Percentiles rank a stretch among this genome's conserved stretches.
Conservation (phyloP, 2,329 filamentous ascomycete genomes). For the Neopestalotiopsis clavispora region DNA sequence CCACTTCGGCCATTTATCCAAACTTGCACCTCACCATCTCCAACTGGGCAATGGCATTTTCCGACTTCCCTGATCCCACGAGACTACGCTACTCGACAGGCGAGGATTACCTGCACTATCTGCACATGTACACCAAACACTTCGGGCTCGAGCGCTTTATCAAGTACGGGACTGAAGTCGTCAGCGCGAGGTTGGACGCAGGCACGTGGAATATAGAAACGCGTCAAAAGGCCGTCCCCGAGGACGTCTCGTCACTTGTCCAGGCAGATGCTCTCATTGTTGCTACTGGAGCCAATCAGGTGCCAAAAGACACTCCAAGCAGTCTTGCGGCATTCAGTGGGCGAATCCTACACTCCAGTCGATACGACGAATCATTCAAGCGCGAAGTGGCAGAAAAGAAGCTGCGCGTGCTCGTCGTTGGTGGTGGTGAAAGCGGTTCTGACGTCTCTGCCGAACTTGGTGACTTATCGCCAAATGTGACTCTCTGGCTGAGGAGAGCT, state of each 20-base stretch:
- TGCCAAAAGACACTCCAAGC: neutral
- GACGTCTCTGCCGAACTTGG: neutral
- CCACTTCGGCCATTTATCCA: neutral
- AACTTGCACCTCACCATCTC: slow-evolving; percentile 9
- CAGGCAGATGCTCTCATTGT: neutral
- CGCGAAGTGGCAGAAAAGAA: neutral
- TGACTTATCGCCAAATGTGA: neutral
- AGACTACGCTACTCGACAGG: neutral
- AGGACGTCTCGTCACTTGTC: neutral
- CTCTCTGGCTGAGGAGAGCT: neutral
- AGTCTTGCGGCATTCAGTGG: neutral
- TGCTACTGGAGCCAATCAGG: neutral
- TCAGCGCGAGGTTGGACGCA: neutral
- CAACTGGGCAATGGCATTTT: slow-evolving; percentile 6
- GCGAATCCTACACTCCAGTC: neutral
- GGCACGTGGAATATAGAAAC: neutral
- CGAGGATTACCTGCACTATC: slow-evolving; percentile 1
- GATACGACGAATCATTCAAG: slow-evolving; percentile 7
- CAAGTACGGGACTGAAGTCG: neutral
- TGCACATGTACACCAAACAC: neutral
- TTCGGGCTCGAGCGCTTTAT: neutral
- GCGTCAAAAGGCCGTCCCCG: neutral
- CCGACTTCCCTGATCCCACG: slow-evolving; percentile 2
- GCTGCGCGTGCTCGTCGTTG: neutral
- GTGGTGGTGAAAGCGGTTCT: neutral